These are phyloP conservation scores for Malassezia caprae DNA, from an alignment of 1,284 basidiomycete genomes.

Conservation along the genomic window DNA sequence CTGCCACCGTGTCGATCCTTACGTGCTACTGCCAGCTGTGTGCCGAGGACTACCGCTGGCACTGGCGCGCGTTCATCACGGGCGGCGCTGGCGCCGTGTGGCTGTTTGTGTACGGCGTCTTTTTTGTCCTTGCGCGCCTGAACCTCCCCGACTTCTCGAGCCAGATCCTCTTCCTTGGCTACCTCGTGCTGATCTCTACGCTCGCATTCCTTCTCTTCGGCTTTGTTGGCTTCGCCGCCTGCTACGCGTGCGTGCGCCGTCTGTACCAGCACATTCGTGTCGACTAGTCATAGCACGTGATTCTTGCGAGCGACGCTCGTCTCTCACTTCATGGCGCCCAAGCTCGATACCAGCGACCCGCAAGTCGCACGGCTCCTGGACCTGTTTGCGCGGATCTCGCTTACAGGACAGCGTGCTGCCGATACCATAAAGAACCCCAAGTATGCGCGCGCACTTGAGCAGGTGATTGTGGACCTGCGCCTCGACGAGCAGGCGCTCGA, in stretches of 20 bases:
- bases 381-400: slow-evolving; percentile 69
- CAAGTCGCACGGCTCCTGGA: slow-evolving; percentile 54
- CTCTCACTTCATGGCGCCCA: slow-evolving; percentile 51
- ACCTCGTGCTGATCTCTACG: slow-evolving; percentile 70
- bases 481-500: slow-evolving; percentile 53
- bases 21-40: slow-evolving; percentile 70
- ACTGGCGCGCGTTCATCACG: slow-evolving; percentile 89
- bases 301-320: background rate
- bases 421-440: slow-evolving; percentile 53
- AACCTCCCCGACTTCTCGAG: slow-evolving; percentile 74
- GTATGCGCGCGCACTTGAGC: slow-evolving; percentile 55
- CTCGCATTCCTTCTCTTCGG: slow-evolving; percentile 78
- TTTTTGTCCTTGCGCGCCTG: slow-evolving; percentile 79
- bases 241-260: slow-evolving; percentile 26
- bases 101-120: slow-evolving; percentile 68
- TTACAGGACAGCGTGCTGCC: slow-evolving; percentile 66
- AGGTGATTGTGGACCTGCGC: slow-evolving; percentile 56
- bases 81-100: slow-evolving; percentile 89
- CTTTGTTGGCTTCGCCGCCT: slow-evolving; percentile 30
- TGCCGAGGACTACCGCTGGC: slow-evolving; percentile 94
- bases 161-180: slow-evolving; percentile 79
- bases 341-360: slow-evolving; percentile 53
- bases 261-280: slow-evolving; percentile 40
- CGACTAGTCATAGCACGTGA: slow-evolving; percentile 22
- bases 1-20: slow-evolving; percentile 39